phyloP scores from a whole-genome alignment of 495 filamentous ascomycete genomes.

The Saxophila tyrrhenica region DNA sequence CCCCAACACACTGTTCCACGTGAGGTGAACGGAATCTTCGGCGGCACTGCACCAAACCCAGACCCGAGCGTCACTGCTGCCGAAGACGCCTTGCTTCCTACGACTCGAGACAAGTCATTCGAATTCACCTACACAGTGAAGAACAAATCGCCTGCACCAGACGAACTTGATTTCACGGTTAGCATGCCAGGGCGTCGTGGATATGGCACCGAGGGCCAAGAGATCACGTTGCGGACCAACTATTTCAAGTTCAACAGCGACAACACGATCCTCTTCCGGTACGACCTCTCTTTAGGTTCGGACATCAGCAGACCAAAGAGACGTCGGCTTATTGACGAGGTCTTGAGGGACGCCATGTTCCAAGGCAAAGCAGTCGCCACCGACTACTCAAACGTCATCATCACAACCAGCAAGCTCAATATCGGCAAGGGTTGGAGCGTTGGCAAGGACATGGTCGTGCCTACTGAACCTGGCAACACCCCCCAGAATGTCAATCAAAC shows the following conservation, averaged over 20 bases:
- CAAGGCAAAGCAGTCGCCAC: slow-evolving; percentile 12
- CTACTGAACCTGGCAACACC: too few species aligned
- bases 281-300: slow-evolving; percentile 12
- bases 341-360: slow-evolving; percentile 20
- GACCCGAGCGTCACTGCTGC: slow-evolving; percentile 2
- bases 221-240: slow-evolving; percentile 35
- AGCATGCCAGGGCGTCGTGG: slow-evolving; percentile 30
- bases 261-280: slow-evolving; percentile 6
- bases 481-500: too few species aligned
- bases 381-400: slow-evolving; percentile 24
- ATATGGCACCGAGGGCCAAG: slow-evolving; percentile 34
- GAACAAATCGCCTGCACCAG: neutral
- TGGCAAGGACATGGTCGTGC: slow-evolving; percentile 12
- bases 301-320: slow-evolving; percentile 21
- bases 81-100: slow-evolving; percentile 10
- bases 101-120: neutral
- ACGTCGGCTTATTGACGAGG: slow-evolving; percentile 18
- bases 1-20: neutral
- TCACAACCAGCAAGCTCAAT: slow-evolving; percentile 21
- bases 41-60: neutral
- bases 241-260: slow-evolving; percentile 31
- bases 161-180: neutral
- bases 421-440: slow-evolving; percentile 7
- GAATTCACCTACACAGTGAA: neutral
- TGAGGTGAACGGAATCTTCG: neutral